Base-by-base conservation (phyloP, 306 rosid genomes). In the Glycyrrhiza uralensis region DNA sequence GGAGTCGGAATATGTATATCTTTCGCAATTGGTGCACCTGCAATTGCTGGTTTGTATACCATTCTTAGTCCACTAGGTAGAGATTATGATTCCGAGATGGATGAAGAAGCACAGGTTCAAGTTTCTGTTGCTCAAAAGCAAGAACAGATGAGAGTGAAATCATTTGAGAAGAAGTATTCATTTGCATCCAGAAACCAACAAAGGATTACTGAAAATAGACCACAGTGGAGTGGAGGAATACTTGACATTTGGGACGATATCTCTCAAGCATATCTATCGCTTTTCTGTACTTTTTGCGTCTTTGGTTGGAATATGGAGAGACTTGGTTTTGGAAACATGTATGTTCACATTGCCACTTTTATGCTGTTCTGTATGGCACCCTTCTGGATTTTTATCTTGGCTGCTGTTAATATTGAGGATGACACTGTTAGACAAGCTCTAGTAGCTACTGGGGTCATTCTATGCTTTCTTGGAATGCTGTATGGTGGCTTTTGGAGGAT, bases 401-500 rank as follows among this genome's bases (percentile, higher is more conserved):
- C 97, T 67, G 92, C 97, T 46, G 96, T 91, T 60, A 88, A 91
- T 71, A 91, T 95, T 12, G 96, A 80, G 74, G 76, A 87, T 15
- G 97, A 91, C 17, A 33, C 68, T 6, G 97, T 85, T 66, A 83
- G 97, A 65, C 90, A 78, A 65, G 87, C 78, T 60, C 76, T 91
- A 68, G 87, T 65, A 5, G 88, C 79, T 42, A 71, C 78, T 17
- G 99, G 99, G 15, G 66, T 91, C 39, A 14, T 95, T 80, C 90
- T 91, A 5, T 95, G 99, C 70, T 67, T 80, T 19, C 79, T 95
- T 65, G 99, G 99, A 62, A 69, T 92, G 69, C 90, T 95, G 14
- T 95, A 95, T 38, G 99, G 99, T 47, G 99, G 99, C 30, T 95
- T 95, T 84, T 95, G 99, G 99, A 88, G 99, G 89, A 95, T 95